phyloP scores from a whole-genome alignment of 2,329 filamentous ascomycete species.

The Fusarium neocosmosporiellum region DNA sequence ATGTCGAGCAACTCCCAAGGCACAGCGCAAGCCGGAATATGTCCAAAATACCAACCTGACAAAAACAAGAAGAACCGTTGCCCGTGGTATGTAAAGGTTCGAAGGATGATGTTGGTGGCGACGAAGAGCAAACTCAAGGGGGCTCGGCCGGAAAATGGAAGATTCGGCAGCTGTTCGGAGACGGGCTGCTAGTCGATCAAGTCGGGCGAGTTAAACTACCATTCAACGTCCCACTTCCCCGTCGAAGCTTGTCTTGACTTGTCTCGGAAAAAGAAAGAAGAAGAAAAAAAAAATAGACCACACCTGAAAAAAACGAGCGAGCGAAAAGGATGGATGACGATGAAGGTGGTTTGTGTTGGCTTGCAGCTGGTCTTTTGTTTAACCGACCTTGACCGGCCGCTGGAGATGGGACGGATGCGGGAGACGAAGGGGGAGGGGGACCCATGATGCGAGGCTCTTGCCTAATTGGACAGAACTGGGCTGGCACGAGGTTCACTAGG shows the following conservation, averaged over 20 bases:
- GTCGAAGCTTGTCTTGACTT: conserved; percentile 7
- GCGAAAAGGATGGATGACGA: conserved; percentile 21
- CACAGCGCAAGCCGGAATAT: background rate
- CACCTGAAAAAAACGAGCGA: conserved; percentile 11
- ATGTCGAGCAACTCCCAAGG: background rate
- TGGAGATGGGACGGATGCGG: conserved; percentile 42
- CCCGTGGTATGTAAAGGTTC: conserved; percentile 17
- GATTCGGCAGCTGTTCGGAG: conserved; percentile 31
- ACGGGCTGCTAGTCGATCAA: background rate
- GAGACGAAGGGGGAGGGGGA: conserved; percentile 35
- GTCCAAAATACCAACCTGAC: conserved; percentile 7
- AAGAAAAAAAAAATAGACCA: background rate
- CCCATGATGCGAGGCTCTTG: conserved; percentile 26
- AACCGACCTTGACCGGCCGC: conserved; percentile 34
- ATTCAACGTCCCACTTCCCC: conserved; percentile 2
- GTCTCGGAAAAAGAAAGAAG: conserved; percentile 2
- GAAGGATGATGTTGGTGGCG: conserved; percentile 30
- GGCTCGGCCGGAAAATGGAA: conserved; percentile 38
- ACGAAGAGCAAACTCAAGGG: conserved; percentile 34
- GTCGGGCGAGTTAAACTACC: background rate
- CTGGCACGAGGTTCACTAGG: conserved; percentile 40
- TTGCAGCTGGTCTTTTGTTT: conserved; percentile 35
- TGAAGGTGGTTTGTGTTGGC: conserved; percentile 26
- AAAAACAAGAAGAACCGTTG: conserved; percentile 19
- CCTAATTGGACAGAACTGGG: conserved; percentile 34